Percentiles rank a stretch among this genome's conserved stretches.
phyloP scores from a whole-genome alignment of 202 grass and related monocot genomes.

The Zoysia matrella region DNA sequence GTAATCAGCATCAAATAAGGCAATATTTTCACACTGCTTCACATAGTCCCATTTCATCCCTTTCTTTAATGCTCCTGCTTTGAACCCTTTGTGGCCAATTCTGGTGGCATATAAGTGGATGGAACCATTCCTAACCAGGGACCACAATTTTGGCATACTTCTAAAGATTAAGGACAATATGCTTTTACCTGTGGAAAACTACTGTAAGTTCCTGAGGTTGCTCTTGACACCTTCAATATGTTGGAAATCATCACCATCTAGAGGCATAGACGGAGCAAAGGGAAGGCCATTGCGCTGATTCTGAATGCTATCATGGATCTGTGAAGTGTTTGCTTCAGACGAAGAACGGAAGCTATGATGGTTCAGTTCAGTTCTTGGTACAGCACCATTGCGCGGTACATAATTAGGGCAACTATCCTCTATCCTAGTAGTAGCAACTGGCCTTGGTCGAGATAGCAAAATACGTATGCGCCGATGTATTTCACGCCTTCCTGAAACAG shows the following conservation, averaged over 20 bases:
- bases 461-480: conserved; percentile 63
- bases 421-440: neutral
- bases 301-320: conserved; percentile 42
- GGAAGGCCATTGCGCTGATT: conserved; percentile 44
- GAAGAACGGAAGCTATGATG: conserved; percentile 35
- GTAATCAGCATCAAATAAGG: conserved; percentile 98
- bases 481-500: conserved; percentile 64
- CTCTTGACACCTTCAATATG: conserved; percentile 57
- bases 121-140: neutral
- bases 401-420: neutral
- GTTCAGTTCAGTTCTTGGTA: conserved; percentile 39
- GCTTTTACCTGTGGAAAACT: conserved; percentile 59
- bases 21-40: conserved; percentile 81
- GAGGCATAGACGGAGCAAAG: conserved; percentile 48
- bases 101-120: conserved; percentile 48
- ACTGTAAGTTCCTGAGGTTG: conserved; percentile 53
- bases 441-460: conserved; percentile 61
- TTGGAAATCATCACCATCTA: conserved; percentile 57
- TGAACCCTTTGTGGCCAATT: conserved; percentile 79
- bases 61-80: conserved; percentile 93
- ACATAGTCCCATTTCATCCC: conserved; percentile 83
- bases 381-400: conserved; percentile 1
- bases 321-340: conserved; percentile 44
- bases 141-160: conserved; percentile 26
- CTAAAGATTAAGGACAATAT: neutral